These are phyloP conservation scores for Solanum pinnatisectum DNA, from an alignment of 257 asterid genomes.

Conservation along the genomic window DNA sequence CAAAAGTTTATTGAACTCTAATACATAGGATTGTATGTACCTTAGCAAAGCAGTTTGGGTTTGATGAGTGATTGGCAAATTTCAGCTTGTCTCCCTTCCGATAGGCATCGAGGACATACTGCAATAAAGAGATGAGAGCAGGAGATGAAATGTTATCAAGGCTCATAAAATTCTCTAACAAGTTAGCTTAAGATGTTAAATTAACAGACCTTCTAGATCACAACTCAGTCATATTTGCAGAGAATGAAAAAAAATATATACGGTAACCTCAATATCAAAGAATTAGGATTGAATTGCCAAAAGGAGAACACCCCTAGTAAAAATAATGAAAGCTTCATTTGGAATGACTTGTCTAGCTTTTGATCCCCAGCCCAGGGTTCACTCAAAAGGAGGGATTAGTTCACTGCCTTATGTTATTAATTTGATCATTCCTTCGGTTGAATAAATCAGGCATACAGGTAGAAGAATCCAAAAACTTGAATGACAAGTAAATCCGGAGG, in stretches of 20 bases:
- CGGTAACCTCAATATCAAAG: not conserved
- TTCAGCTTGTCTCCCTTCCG: conserved; percentile 96
- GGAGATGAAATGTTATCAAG: not conserved
- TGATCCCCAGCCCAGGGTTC: not conserved
- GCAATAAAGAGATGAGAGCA: conserved; percentile 11
- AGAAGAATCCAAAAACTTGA: not conserved
- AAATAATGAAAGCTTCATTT: not conserved
- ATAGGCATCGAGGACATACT: conserved; percentile 93
- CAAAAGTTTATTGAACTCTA: not conserved
- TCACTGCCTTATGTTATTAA: not conserved
- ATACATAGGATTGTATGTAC: conserved; percentile 24
- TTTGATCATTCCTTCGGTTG: not conserved
- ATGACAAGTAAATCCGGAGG: not conserved
- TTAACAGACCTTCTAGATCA: not conserved
- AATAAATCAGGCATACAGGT: not conserved
- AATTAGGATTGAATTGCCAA: not conserved
- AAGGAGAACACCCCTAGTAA: not conserved
- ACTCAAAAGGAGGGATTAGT: not conserved
- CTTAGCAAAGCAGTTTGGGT: conserved; percentile 92
- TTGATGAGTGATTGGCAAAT: conserved; percentile 91
- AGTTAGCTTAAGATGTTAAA: not conserved
- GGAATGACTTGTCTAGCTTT: not conserved
- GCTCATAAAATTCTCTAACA: not conserved
- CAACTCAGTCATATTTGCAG: not conserved
- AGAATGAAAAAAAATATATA: too few relatives aligned